Percentiles rank a stretch among this genome's conserved stretches.
Conservation (phyloP, 768 basidiomycete genomes). For the Lactarius trivialis region DNA sequence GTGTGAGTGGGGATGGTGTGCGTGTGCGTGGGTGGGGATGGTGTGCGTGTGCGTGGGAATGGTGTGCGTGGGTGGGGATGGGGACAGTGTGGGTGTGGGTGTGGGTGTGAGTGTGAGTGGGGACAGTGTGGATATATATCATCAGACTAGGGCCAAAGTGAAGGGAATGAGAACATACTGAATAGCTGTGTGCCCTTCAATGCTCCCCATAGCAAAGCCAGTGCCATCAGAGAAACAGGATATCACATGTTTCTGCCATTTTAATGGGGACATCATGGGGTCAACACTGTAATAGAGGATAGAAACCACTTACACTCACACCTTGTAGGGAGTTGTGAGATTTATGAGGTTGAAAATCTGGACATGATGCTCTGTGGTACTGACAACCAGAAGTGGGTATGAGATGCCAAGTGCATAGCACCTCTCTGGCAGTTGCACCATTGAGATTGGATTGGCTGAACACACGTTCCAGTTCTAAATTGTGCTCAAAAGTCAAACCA, state of each 20-base stretch:
- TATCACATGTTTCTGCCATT: conserved; percentile 86
- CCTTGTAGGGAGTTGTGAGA: no score
- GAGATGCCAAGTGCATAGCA: conserved; percentile 83
- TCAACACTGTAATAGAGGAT: no score
- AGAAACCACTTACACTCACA: no score
- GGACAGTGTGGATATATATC: no score
- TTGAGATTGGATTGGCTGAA: conserved; percentile 62
- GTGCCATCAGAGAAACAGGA: conserved; percentile 74
- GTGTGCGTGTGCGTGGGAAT: no score
- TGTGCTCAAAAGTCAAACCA: neutral
- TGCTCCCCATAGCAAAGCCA: conserved; percentile 79
- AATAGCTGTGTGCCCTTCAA: conserved; percentile 90
- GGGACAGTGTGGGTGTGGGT: no score
- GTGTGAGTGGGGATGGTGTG: no score
- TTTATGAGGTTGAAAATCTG: conserved; percentile 83
- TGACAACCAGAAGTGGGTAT: conserved; percentile 83
- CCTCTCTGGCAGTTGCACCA: conserved; percentile 77
- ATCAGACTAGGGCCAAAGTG: neutral
- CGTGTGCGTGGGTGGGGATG: no score
- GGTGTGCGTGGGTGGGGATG: no score
- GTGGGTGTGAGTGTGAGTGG: no score
- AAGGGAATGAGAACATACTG: conserved; percentile 58
- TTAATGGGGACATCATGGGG: no score
- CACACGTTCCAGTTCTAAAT: conserved; percentile 92
- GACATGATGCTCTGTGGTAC: conserved; percentile 88